These are phyloP conservation scores for Phytophthora citrophthora DNA, from an alignment of 352 stramenopile genomes.

Conservation along the genomic window DNA sequence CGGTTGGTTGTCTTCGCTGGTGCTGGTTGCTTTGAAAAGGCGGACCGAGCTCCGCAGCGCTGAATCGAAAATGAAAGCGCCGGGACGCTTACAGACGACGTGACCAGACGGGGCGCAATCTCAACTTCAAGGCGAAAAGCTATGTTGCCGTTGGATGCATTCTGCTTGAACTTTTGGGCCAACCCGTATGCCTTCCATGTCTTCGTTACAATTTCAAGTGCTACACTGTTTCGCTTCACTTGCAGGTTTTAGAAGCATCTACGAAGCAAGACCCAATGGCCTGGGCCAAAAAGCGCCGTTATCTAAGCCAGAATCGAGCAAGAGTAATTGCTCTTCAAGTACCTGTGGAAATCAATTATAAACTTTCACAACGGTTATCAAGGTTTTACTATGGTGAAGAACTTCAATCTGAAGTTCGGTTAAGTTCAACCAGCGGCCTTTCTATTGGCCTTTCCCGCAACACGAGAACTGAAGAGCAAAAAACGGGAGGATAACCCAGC, in stretches of 20 bases:
- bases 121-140: conserved; percentile 23
- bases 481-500: conserved; percentile 2
- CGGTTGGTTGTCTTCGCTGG: too few species aligned
- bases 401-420: conserved; percentile 31
- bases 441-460: conserved; percentile 15
- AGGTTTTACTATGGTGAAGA: conserved; percentile 1
- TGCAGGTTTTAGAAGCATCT: too few species aligned
- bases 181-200: too few species aligned
- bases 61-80: conserved; percentile 39
- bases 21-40: background rate
- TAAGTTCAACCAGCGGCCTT: conserved; percentile 41
- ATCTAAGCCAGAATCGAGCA: too few species aligned
- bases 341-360: background rate
- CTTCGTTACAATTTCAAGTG: too few species aligned
- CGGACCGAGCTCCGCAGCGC: conserved; percentile 19
- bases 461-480: conserved; percentile 39
- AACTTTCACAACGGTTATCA: background rate
- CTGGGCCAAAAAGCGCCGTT: too few species aligned
- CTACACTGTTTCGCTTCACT: too few species aligned
- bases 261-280: too few species aligned
- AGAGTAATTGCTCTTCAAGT: too few species aligned
- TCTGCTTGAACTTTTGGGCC: background rate
- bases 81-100: conserved; percentile 18
- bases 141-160: background rate
- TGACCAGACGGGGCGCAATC: conserved; percentile 12